phyloP scores from a whole-genome alignment of 768 basidiomycete genomes.

The Udeniomyces megalosporus region DNA sequence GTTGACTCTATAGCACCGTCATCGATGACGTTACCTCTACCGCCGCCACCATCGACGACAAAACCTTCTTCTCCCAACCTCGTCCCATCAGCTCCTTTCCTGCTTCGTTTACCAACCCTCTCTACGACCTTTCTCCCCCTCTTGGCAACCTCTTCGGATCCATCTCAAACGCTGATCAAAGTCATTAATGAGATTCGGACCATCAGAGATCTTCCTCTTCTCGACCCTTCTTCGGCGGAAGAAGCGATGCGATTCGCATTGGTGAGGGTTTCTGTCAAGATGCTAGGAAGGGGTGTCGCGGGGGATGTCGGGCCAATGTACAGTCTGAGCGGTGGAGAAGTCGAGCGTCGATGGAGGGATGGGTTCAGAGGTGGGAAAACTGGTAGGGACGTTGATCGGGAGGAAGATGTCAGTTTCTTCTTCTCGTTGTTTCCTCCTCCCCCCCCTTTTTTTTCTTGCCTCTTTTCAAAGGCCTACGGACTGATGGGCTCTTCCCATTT shows the following conservation, averaged over 20 bases:
- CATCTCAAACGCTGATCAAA: slow-evolving; percentile 35
- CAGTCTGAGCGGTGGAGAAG: not conserved
- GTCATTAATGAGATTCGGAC: slow-evolving; percentile 46
- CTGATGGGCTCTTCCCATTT: too few species aligned
- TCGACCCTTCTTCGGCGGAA: slow-evolving; percentile 33
- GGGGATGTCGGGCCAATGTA: slow-evolving; percentile 14
- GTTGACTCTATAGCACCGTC: slow-evolving; percentile 7
- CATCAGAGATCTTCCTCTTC: slow-evolving; percentile 35
- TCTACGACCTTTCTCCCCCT: slow-evolving; percentile 33
- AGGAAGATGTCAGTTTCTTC: slow-evolving; percentile 2
- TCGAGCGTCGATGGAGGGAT: slow-evolving; percentile 1
- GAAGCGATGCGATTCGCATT: slow-evolving; percentile 52
- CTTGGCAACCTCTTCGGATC: slow-evolving; percentile 29
- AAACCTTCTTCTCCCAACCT: not conserved
- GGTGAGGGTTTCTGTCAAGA: slow-evolving; percentile 47
- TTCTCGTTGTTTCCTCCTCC: not conserved
- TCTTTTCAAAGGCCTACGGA: not conserved
- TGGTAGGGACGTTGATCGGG: slow-evolving; percentile 6
- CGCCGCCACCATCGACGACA: too few species aligned
- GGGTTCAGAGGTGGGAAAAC: slow-evolving; percentile 1
- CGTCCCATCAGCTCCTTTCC: not conserved
- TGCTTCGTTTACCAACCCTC: slow-evolving; percentile 17
- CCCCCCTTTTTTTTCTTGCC: not conserved
- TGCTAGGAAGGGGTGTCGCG: slow-evolving; percentile 43
- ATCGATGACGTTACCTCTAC: too few species aligned